Evolutionary conservation across 1,284 basidiomycete genomes (phyloP), one percentile per base, ranked within the genome.

Genomic region (Malassezia nana): DNA sequence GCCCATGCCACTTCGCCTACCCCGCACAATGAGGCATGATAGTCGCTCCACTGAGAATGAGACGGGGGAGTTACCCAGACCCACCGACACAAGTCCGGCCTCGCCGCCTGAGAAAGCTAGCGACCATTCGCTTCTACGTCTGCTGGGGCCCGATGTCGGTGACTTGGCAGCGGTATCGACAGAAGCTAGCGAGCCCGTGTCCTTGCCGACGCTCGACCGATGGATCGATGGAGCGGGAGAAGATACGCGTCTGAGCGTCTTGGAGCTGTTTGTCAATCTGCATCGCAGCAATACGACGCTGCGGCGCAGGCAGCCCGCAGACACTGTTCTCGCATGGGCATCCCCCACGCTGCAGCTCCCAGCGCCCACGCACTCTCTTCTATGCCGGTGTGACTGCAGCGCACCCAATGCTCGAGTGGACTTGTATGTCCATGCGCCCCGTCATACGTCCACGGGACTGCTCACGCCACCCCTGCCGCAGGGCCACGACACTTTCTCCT

Each of bases 331-430:
- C 12, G 30, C 45, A n/a, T 42, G 40, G 40, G n/a, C 20, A 15
- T 6, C 24, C 2, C 30, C 24, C 9, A 30, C 20, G 10, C 20
- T 55, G 6, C 13, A 40, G 25, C 53, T 55, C n/a, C 26, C 42
- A 9, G 16, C 20, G 6, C 41, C 53, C 10, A 40, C 53, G 16
- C 53, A 55, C 20, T n/a, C 32, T 12, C 15, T 55, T 12, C n/a
- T 42, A 25, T 29, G 44, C 20, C 12, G 10, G 5, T 55, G 42
- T 20, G 53, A 55, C 24, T 55, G 53, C 25, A 33, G n/a, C 8
- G 53, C 53, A 13, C 53, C 53, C 13, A 31, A 33, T 13, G 53
- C 53, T 22, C 46, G 47, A 5, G 12, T 55, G 10, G 47, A 55
- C 12, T 25, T 55, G 20, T 50, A 45, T 18, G 26, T 50, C 9